Conservation (phyloP, 768 basidiomycete species). For the Boletus sp. region DNA sequence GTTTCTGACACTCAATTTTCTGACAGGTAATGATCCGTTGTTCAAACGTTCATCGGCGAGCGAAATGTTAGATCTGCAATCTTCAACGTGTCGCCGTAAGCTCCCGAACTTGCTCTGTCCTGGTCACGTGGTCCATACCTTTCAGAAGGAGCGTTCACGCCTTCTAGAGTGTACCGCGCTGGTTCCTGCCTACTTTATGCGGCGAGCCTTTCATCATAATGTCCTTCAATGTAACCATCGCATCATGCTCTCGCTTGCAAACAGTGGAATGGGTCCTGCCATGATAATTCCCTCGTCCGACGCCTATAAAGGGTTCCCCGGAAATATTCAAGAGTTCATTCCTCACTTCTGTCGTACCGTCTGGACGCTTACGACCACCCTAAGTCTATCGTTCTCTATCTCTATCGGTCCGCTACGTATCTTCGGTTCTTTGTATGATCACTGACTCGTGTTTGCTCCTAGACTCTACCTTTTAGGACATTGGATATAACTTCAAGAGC, state of each 20-base stretch:
- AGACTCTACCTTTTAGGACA: slow-evolving; percentile 3
- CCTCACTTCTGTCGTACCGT: slow-evolving; percentile 2
- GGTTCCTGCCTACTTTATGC: slow-evolving; percentile 20
- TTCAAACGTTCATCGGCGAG: slow-evolving; percentile 1
- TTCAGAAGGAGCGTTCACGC: not conserved
- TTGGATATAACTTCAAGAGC: not conserved
- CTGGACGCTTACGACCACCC: slow-evolving; percentile 12
- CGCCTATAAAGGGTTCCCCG: slow-evolving; percentile 18
- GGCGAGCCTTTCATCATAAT: slow-evolving; percentile 18
- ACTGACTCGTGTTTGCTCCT: not conserved
- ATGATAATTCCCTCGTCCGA: not conserved
- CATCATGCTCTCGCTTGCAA: slow-evolving; percentile 6
- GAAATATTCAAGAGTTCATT: not conserved
- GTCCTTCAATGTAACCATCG: slow-evolving; percentile 14
- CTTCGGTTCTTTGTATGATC: not conserved
- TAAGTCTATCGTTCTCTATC: not conserved
- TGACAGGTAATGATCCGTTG: not conserved
- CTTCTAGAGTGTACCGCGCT: slow-evolving; percentile 1
- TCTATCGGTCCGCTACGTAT: slow-evolving; percentile 6
- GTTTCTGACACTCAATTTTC: not conserved
- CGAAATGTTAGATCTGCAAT: not conserved
- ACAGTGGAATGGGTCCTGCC: not conserved
- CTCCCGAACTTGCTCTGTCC: slow-evolving; percentile 27
- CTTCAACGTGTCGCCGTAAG: slow-evolving; percentile 25
- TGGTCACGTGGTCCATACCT: slow-evolving; percentile 17